phyloP scores from a whole-genome alignment of 2,329 filamentous ascomycete genomes.

The Phaeosphaeriaceae sp. region DNA sequence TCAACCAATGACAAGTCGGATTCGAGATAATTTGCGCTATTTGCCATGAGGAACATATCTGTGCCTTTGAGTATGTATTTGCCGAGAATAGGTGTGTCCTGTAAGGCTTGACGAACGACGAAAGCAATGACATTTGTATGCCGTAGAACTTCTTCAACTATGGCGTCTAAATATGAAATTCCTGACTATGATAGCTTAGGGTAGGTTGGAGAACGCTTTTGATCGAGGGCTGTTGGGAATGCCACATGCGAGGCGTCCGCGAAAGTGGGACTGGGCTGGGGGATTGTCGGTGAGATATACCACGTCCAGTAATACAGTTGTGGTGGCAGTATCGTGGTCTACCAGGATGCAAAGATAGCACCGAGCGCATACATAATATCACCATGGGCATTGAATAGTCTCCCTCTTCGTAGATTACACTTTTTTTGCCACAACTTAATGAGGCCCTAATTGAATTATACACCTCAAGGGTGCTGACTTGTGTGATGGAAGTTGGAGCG shows the following conservation, averaged over 20 bases:
- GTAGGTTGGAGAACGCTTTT: slow-evolving; percentile 1
- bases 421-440: slow-evolving; percentile 43
- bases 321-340: slow-evolving; percentile 5
- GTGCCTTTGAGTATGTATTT: too few relatives aligned
- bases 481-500: slow-evolving; percentile 42
- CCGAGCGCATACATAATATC: slow-evolving; percentile 31
- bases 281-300: slow-evolving; percentile 5
- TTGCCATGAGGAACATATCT: slow-evolving; percentile 9
- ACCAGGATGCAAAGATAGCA: slow-evolving; percentile 10
- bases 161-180: slow-evolving; percentile 7
- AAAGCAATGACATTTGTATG: slow-evolving; percentile 7
- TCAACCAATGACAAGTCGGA: not conserved
- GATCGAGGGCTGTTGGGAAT: not conserved
- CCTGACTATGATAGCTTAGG: not conserved
- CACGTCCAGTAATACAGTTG: slow-evolving; percentile 3
- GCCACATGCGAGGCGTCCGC: not conserved
- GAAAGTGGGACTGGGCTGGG: not conserved
- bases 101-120: not conserved
- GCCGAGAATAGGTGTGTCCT: slow-evolving; percentile 1
- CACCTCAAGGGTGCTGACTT: slow-evolving; percentile 25
- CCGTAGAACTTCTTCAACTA: slow-evolving; percentile 6
- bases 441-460: slow-evolving; percentile 5
- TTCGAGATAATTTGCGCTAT: slow-evolving; percentile 5
- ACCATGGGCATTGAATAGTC: slow-evolving; percentile 36
- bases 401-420: slow-evolving; percentile 31